Conservation (phyloP, 2,329 filamentous ascomycete species). For the Teratosphaeria epicoccoides region DNA sequence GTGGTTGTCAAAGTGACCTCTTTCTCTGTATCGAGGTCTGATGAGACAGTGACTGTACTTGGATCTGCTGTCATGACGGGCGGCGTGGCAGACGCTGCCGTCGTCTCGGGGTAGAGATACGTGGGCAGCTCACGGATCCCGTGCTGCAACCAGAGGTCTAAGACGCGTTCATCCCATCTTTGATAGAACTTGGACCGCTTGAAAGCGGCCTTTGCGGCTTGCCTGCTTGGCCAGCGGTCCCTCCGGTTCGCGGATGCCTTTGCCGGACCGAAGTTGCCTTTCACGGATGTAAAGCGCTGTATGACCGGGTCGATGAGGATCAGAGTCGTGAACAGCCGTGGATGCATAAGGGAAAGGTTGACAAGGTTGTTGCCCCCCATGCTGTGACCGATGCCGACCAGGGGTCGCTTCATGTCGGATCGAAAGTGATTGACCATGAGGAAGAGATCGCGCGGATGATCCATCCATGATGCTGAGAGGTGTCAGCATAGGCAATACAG, state of each 20-base stretch:
- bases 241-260: slow-evolving; percentile 59
- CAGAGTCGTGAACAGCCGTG: slow-evolving; percentile 64
- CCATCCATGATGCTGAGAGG: slow-evolving; percentile 64
- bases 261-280: slow-evolving; percentile 22
- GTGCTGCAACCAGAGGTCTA: slow-evolving; percentile 61
- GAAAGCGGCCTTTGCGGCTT: slow-evolving; percentile 58
- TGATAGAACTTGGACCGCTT: slow-evolving; percentile 63
- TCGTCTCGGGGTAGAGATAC: slow-evolving; percentile 39
- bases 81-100: slow-evolving; percentile 12
- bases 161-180: slow-evolving; percentile 68
- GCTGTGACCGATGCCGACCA: slow-evolving; percentile 80
- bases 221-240: slow-evolving; percentile 70
- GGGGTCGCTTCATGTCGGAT: slow-evolving; percentile 64
- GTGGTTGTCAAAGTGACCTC: slow-evolving; percentile 67
- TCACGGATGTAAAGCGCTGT: slow-evolving; percentile 37
- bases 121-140: slow-evolving; percentile 70
- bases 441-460: slow-evolving; percentile 73
- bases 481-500: slow-evolving; percentile 1
- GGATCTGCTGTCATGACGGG: slow-evolving; percentile 19
- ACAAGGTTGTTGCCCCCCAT: slow-evolving; percentile 70
- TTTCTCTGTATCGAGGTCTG: slow-evolving; percentile 20
- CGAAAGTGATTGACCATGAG: slow-evolving; percentile 80
- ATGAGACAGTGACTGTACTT: slow-evolving; percentile 11
- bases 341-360: slow-evolving; percentile 65
- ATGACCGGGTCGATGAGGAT: slow-evolving; percentile 82